Percentiles rank a stretch among this genome's conserved stretches.
These are phyloP conservation scores for Waltiozyma sp. DNA, from an alignment of 1,139 yeast genomes.

Conservation along the genomic window DNA sequence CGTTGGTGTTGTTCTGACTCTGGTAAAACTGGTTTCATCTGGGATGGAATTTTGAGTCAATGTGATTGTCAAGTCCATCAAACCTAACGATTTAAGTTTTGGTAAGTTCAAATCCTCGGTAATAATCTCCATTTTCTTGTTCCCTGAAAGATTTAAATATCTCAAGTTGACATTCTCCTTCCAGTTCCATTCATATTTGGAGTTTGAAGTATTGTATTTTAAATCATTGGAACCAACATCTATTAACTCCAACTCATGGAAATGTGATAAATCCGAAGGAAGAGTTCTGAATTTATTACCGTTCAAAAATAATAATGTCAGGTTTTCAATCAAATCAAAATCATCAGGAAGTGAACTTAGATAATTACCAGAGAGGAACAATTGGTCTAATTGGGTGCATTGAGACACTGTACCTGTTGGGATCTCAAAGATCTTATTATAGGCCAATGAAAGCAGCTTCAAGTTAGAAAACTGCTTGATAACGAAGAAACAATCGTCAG, in stretches of 20 bases:
- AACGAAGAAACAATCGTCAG: slow-evolving; percentile 66
- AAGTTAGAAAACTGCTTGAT: slow-evolving; percentile 51
- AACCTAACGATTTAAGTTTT: slow-evolving; percentile 63
- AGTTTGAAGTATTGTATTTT: slow-evolving; percentile 85
- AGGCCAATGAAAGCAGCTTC: slow-evolving; percentile 61
- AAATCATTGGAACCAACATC: slow-evolving; percentile 90
- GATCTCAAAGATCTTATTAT: slow-evolving; percentile 74
- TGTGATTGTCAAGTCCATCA: slow-evolving; percentile 81
- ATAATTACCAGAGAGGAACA: slow-evolving; percentile 81
- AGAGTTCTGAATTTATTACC: slow-evolving; percentile 78
- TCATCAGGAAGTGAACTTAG: slow-evolving; percentile 76
- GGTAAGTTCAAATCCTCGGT: slow-evolving; percentile 71
- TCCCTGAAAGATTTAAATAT: slow-evolving; percentile 85
- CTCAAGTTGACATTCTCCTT: slow-evolving; percentile 66
- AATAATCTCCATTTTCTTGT: slow-evolving; percentile 80
- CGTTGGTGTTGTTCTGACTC: slow-evolving; percentile 90
- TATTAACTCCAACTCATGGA: slow-evolving; percentile 51
- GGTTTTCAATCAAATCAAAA: slow-evolving; percentile 46
- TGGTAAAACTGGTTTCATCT: slow-evolving; percentile 72
- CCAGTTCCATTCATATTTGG: slow-evolving; percentile 99
- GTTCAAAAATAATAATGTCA: slow-evolving; percentile 60
- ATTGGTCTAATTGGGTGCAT: slow-evolving; percentile 45
- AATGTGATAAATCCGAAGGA: slow-evolving; percentile 80
- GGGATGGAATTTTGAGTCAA: slow-evolving; percentile 65
- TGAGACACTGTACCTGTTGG: slow-evolving; percentile 62